phyloP scores from a whole-genome alignment of 345 rosid genomes.

The Alliaria petiolata region DNA sequence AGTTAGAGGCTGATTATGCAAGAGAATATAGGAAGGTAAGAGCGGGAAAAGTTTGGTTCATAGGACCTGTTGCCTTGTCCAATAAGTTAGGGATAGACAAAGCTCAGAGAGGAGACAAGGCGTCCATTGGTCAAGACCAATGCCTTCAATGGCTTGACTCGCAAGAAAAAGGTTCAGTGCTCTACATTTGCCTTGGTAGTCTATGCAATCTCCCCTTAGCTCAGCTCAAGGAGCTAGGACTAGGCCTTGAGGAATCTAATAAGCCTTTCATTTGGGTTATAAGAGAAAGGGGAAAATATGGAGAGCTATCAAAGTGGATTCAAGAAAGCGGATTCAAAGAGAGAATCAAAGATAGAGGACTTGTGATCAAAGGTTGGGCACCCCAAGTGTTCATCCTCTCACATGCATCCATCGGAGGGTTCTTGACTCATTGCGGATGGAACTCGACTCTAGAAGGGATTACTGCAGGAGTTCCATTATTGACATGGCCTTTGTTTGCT shows the following conservation, averaged over 20 bases:
- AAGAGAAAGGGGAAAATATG: conserved; percentile 21
- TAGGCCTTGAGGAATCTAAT: conserved; percentile 48
- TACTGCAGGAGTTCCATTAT: conserved; percentile 33
- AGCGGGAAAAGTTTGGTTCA: conserved; percentile 42
- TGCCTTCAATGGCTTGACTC: conserved; percentile 45
- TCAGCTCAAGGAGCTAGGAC: conserved; percentile 47
- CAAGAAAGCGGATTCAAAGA: conserved; percentile 37
- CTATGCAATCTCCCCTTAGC: conserved; percentile 28
- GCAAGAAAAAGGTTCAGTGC: conserved; percentile 31
- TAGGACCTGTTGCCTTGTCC: conserved; percentile 46
- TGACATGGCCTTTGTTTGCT: conserved; percentile 32
- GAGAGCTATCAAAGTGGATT: conserved; percentile 37
- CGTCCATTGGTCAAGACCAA: conserved; percentile 28
- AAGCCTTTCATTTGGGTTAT: conserved; percentile 51
- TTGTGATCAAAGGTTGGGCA: conserved; percentile 53
- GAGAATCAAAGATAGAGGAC: conserved; percentile 40
- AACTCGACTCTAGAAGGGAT: conserved; percentile 52
- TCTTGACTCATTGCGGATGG: conserved; percentile 70
- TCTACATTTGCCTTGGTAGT: conserved; percentile 57
- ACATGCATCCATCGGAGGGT: conserved; percentile 42
- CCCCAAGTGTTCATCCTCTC: conserved; percentile 54
- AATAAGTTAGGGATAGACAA: conserved; percentile 29
- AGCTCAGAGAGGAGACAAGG: conserved; percentile 39
- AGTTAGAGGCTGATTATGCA: conserved; percentile 36
- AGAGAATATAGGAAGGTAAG: conserved; percentile 31